Evolutionary conservation across 169 alveolate genomes (phyloP).

Genomic region (Cryptosporidium andersoni): DNA sequence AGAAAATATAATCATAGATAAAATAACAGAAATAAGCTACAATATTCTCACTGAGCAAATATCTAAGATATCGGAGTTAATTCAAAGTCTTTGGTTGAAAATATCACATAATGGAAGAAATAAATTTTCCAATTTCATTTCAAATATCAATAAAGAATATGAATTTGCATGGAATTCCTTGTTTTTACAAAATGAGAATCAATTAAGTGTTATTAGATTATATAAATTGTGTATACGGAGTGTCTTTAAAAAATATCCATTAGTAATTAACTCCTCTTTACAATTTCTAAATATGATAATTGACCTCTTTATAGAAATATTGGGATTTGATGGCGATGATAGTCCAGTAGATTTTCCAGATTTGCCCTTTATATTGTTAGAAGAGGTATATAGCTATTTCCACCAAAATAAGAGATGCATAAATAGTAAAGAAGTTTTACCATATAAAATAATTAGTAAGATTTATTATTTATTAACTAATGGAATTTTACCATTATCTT

Average conservation of each 20-base stretch:
- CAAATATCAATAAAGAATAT: conserved; percentile 15
- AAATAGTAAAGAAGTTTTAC: neutral
- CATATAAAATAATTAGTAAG: conserved; percentile 4
- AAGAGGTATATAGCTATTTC: conserved; percentile 30
- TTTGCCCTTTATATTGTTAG: conserved; percentile 45
- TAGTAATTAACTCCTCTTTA: conserved; percentile 21
- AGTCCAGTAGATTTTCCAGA: conserved; percentile 28
- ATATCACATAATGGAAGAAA: conserved; percentile 2
- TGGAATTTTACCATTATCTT: conserved; percentile 1
- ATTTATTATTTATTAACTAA: conserved; percentile 23
- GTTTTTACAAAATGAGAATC: conserved; percentile 50
- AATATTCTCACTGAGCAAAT: conserved; percentile 46
- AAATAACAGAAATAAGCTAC: conserved; percentile 47
- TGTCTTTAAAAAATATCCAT: conserved; percentile 42
- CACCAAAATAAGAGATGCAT: conserved; percentile 20
- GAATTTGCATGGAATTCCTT: conserved; percentile 56
- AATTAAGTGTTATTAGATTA: conserved; percentile 18
- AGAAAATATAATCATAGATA: conserved; percentile 36
- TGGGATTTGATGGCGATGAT: neutral
- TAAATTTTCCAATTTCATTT: neutral
- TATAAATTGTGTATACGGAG: conserved; percentile 37
- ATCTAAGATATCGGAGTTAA: conserved; percentile 25
- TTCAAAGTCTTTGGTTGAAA: neutral
- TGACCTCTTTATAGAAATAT: conserved; percentile 14
- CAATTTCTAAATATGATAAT: conserved; percentile 43